Conservation (phyloP, 352 stramenopile species). For the Stramenopiles sp. region DNA sequence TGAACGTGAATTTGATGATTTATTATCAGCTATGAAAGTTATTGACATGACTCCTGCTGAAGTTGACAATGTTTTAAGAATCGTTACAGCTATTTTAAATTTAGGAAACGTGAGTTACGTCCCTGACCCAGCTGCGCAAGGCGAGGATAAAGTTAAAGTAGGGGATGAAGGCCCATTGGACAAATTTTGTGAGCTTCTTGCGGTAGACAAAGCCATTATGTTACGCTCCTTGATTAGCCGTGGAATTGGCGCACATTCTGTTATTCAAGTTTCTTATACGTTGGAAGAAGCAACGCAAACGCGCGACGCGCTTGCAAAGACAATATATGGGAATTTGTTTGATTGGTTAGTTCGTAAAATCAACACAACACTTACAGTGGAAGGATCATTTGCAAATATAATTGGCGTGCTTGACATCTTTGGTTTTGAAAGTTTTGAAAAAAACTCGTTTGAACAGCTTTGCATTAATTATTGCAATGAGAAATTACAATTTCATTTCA, state of each 20-base stretch:
- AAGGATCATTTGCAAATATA: neutral
- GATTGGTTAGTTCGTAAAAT: slow-evolving; percentile 84
- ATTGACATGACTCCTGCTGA: neutral
- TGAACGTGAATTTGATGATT: slow-evolving; percentile 55
- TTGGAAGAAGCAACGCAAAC: slow-evolving; percentile 51
- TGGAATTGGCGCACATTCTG: neutral
- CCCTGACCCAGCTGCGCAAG: neutral
- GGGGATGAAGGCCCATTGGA: neutral
- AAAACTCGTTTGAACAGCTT: slow-evolving; percentile 84
- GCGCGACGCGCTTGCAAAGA: slow-evolving; percentile 73
- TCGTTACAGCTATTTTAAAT: neutral
- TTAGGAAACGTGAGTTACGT: neutral
- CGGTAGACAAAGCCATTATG: slow-evolving; percentile 37
- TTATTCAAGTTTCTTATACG: slow-evolving; percentile 18
- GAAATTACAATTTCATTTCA: slow-evolving; percentile 76
- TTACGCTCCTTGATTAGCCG: slow-evolving; percentile 47
- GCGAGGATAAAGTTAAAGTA: neutral
- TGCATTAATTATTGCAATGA: slow-evolving; percentile 91
- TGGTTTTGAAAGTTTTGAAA: slow-evolving; percentile 79
- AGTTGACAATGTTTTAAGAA: neutral
- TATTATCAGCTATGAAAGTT: slow-evolving; percentile 35
- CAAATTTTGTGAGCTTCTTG: slow-evolving; percentile 22
- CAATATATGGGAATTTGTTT: slow-evolving; percentile 82
- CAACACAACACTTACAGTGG: slow-evolving; percentile 25
- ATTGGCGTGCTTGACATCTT: slow-evolving; percentile 93